These are phyloP conservation scores for Xylaria flabelliformis DNA, from an alignment of 495 filamentous ascomycete species.

Conservation along the genomic window DNA sequence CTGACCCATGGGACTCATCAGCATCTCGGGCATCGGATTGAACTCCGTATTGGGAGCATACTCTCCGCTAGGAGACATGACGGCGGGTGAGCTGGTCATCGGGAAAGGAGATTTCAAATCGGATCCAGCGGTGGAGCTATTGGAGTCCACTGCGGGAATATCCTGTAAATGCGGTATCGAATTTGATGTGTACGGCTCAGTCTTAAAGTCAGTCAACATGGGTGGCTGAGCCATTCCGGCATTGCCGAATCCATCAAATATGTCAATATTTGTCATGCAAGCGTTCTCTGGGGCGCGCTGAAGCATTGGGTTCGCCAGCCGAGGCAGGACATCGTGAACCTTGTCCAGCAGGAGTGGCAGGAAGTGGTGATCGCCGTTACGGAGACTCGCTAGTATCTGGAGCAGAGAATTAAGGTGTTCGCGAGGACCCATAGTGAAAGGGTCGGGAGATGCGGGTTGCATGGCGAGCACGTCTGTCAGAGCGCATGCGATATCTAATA, in stretches of 20 bases:
- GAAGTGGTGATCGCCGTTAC: slow-evolving; percentile 73
- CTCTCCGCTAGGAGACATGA: slow-evolving; percentile 54
- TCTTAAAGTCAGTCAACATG: slow-evolving; percentile 42
- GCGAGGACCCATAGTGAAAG: slow-evolving; percentile 69
- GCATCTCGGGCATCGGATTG: slow-evolving; percentile 52
- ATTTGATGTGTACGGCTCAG: slow-evolving; percentile 39
- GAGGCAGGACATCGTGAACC: slow-evolving; percentile 69
- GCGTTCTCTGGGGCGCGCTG: slow-evolving; percentile 57
- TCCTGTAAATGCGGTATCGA: slow-evolving; percentile 50
- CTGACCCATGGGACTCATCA: slow-evolving; percentile 53
- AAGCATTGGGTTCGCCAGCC: slow-evolving; percentile 61
- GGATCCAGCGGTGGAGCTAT: slow-evolving; percentile 44
- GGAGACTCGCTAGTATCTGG: slow-evolving; percentile 68
- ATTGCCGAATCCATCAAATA: slow-evolving; percentile 64
- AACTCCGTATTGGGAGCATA: slow-evolving; percentile 46
- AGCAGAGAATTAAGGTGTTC: slow-evolving; percentile 76
- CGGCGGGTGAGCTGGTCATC: slow-evolving; percentile 47
- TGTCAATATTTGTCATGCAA: slow-evolving; percentile 55
- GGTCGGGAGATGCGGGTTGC: slow-evolving; percentile 62
- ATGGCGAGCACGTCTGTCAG: slow-evolving; percentile 76
- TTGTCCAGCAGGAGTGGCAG: slow-evolving; percentile 74
- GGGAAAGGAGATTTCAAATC: slow-evolving; percentile 56
- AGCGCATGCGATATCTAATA: slow-evolving; percentile 76
- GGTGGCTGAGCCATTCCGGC: slow-evolving; percentile 55
- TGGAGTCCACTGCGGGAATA: slow-evolving; percentile 45